Conservation (phyloP, 2,329 filamentous ascomycete species). For the Aspergillus tanneri region DNA sequence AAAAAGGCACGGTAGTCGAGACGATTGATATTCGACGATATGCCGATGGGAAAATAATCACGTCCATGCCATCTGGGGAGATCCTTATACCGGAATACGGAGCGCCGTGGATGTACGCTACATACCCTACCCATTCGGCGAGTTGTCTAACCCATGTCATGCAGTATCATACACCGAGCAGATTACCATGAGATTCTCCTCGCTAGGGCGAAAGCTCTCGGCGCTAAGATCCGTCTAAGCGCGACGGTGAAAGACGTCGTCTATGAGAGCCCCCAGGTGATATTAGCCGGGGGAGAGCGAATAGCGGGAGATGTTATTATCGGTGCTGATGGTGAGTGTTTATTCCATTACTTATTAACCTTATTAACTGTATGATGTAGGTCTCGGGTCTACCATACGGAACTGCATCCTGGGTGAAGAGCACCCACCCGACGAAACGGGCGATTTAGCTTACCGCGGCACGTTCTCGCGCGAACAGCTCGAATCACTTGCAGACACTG, state of each 20-base stretch:
- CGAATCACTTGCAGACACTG: conserved; percentile 45
- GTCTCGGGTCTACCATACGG: conserved; percentile 18
- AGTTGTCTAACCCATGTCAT: not conserved
- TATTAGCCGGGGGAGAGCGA: conserved; percentile 8
- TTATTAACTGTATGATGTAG: not conserved
- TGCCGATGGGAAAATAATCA: conserved; percentile 18
- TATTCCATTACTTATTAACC: not conserved
- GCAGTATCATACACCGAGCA: conserved; percentile 23
- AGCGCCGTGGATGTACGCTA: conserved; percentile 26
- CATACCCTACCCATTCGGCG: not conserved
- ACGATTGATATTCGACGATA: conserved; percentile 23
- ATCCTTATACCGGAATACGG: conserved; percentile 22
- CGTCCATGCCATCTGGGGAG: conserved; percentile 23
- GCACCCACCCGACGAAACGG: conserved; percentile 54
- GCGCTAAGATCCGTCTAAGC: conserved; percentile 10
- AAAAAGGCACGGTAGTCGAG: conserved; percentile 11
- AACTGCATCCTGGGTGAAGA: conserved; percentile 34
- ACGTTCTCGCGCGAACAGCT: conserved; percentile 51
- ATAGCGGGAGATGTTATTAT: conserved; percentile 20
- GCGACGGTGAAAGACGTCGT: conserved; percentile 11
- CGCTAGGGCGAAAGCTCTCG: conserved; percentile 15
- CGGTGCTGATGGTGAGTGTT: conserved; percentile 20
- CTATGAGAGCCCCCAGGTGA: conserved; percentile 4
- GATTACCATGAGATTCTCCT: conserved; percentile 22
- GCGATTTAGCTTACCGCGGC: conserved; percentile 64